Percentiles rank a stretch among this genome's conserved stretches.
Evolutionary conservation across 768 basidiomycete species (phyloP).

Genomic region (Lanmaoa pseudosensibilis): DNA sequence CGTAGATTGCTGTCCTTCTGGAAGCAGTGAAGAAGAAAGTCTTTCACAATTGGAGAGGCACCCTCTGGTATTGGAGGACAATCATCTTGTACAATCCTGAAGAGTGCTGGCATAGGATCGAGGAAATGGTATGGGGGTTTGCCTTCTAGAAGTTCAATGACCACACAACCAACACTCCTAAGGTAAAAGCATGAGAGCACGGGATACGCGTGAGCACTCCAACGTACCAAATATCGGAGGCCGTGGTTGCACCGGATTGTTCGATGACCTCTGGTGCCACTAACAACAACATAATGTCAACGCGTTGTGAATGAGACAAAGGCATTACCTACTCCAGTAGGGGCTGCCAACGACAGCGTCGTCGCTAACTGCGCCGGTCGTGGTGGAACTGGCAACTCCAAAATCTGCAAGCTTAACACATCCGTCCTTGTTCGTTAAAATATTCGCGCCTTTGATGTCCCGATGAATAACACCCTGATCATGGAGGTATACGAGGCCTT

Average conservation of each 20-base stretch:
- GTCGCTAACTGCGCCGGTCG: slow-evolving; percentile 72
- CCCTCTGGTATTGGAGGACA: slow-evolving; percentile 96
- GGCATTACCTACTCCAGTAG: slow-evolving; percentile 83
- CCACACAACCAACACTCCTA: slow-evolving; percentile 93
- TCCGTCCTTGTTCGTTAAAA: slow-evolving; percentile 98
- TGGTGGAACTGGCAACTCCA: slow-evolving; percentile 85
- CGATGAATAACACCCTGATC: slow-evolving; percentile 99
- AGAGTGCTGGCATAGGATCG: slow-evolving; percentile 97
- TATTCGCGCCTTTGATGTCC: slow-evolving; percentile 99
- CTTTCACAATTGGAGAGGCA: slow-evolving; percentile 91
- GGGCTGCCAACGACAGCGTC: slow-evolving; percentile 96
- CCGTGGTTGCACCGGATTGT: slow-evolving; percentile 94
- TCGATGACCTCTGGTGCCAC: slow-evolving; percentile 99
- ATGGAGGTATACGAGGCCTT: slow-evolving; percentile 94
- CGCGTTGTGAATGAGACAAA: not conserved
- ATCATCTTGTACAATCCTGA: slow-evolving; percentile 98
- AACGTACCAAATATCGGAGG: slow-evolving; percentile 90
- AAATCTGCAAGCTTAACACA: slow-evolving; percentile 99
- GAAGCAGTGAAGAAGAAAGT: slow-evolving; percentile 96
- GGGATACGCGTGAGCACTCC: not conserved
- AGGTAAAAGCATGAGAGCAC: slow-evolving; percentile 1
- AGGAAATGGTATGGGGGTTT: slow-evolving; percentile 95
- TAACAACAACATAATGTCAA: slow-evolving; percentile 29
- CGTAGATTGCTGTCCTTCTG: slow-evolving; percentile 97
- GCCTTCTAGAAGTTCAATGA: slow-evolving; percentile 86